Percentiles rank a stretch among this genome's conserved stretches.
These are phyloP conservation scores for Uromyces viciae-fabae DNA, from an alignment of 1,284 basidiomycete species.

Conservation along the genomic window DNA sequence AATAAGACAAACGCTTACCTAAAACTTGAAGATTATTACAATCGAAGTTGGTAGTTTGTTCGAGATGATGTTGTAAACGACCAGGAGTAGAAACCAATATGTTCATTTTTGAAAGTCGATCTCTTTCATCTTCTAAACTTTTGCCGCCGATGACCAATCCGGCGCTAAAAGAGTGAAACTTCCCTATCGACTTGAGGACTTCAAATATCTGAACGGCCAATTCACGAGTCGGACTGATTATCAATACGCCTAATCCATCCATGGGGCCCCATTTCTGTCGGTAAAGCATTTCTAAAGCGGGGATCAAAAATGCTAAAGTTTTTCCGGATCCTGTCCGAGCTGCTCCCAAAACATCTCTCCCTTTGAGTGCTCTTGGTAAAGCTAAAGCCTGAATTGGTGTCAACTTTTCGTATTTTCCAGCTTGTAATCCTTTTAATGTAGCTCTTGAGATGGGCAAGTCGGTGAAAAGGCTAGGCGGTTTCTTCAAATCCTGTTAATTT, in stretches of 20 bases:
- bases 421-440: constrained; percentile 67
- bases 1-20: constrained; percentile 61
- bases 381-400: constrained; percentile 74
- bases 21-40: constrained; percentile 83
- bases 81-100: constrained; percentile 96
- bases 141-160: constrained; percentile 96
- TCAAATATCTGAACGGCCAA: constrained; percentile 96
- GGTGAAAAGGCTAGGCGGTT: constrained; percentile 38
- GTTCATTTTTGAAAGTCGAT: constrained; percentile 86
- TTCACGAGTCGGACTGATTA: constrained; percentile 93
- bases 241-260: constrained; percentile 82
- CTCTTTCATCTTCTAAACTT: constrained; percentile 86
- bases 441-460: constrained; percentile 49
- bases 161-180: constrained; percentile 85
- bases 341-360: constrained; percentile 69
- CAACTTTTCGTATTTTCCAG: constrained; percentile 76
- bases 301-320: constrained; percentile 76
- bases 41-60: constrained; percentile 93
- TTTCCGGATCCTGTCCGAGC: constrained; percentile 78
- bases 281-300: constrained; percentile 70
- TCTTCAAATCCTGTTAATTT: constrained; percentile 21
- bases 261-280: constrained; percentile 72
- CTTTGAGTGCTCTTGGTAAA: constrained; percentile 65
- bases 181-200: constrained; percentile 84
- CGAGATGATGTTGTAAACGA: constrained; percentile 91